These are phyloP conservation scores for Talaromyces liani DNA, from an alignment of 495 filamentous ascomycete species.

Conservation along the genomic window DNA sequence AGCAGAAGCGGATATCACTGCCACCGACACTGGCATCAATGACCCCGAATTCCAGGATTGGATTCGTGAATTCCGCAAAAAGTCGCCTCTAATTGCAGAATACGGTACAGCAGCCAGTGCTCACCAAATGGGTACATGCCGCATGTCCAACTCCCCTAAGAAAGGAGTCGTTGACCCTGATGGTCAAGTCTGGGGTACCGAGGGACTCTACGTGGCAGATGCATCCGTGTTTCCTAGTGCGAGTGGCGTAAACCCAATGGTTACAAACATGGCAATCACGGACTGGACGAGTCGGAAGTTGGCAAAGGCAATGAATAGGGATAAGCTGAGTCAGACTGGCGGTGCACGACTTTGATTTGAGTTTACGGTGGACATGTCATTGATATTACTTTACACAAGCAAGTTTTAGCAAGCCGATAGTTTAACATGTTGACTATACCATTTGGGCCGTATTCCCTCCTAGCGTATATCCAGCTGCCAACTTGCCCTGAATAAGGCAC, in stretches of 20 bases:
- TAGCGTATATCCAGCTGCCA: too few species aligned
- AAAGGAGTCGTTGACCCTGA: constrained; percentile 67
- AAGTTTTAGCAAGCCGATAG: background rate
- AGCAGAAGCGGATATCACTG: constrained; percentile 11
- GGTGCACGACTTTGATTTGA: constrained; percentile 1
- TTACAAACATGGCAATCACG: constrained; percentile 81
- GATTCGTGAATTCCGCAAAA: constrained; percentile 54
- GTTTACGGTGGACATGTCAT: background rate
- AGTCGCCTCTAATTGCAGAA: constrained; percentile 40
- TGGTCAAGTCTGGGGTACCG: constrained; percentile 70
- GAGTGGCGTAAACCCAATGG: constrained; percentile 90
- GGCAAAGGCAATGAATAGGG: constrained; percentile 19
- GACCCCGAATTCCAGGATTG: constrained; percentile 60
- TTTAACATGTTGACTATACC: too few species aligned
- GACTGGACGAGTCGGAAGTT: constrained; percentile 37
- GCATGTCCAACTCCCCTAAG: constrained; percentile 57
- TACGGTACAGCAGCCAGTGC: constrained; percentile 50
- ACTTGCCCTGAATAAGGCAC: too few species aligned
- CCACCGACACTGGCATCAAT: constrained; percentile 50
- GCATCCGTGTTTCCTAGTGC: constrained; percentile 85
- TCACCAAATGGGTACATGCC: constrained; percentile 89
- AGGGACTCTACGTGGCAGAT: constrained; percentile 73
- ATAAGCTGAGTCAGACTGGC: background rate
- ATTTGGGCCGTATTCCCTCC: too few species aligned
- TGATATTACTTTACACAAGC: background rate